Conservation (phyloP, 257 asterid species). For the Ligustrum vulgare region DNA sequence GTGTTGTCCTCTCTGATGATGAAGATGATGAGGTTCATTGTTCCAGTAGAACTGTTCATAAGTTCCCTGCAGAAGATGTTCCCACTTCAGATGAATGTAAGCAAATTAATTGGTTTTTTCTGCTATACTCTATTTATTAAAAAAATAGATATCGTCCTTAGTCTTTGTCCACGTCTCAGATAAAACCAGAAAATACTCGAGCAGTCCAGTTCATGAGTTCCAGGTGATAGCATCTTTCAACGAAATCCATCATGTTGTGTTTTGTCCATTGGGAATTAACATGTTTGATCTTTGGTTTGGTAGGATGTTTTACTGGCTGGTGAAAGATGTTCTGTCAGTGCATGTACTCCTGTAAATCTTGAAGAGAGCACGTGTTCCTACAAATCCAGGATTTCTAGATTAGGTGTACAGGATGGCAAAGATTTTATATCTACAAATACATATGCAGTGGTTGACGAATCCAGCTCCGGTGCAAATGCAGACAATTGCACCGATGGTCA, state of each 20-base stretch:
- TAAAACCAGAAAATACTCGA: constrained; percentile 30
- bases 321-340: constrained; percentile 49
- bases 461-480: constrained; percentile 37
- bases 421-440: constrained; percentile 37
- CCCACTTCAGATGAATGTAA: constrained; percentile 77
- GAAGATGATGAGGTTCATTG: constrained; percentile 48
- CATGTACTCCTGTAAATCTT: constrained; percentile 36
- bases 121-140: constrained; percentile 19
- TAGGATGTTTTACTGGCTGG: constrained; percentile 66
- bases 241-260: constrained; percentile 17
- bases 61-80: constrained; percentile 54
- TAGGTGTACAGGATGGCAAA: constrained; percentile 33
- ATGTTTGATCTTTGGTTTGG: constrained; percentile 24
- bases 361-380: constrained; percentile 55
- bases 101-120: constrained; percentile 29
- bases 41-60: constrained; percentile 35
- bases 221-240: constrained; percentile 48
- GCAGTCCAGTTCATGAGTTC: constrained; percentile 36
- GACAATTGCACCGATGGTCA: constrained; percentile 33
- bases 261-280: constrained; percentile 19
- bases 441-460: constrained; percentile 36
- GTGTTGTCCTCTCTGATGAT: constrained; percentile 81
- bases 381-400: constrained; percentile 45
- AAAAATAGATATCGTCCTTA: constrained; percentile 29
- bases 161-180: constrained; percentile 48